These are phyloP conservation scores for Moniliophthora roreri DNA, from an alignment of 1,284 basidiomycete genomes.

Conservation along the genomic window DNA sequence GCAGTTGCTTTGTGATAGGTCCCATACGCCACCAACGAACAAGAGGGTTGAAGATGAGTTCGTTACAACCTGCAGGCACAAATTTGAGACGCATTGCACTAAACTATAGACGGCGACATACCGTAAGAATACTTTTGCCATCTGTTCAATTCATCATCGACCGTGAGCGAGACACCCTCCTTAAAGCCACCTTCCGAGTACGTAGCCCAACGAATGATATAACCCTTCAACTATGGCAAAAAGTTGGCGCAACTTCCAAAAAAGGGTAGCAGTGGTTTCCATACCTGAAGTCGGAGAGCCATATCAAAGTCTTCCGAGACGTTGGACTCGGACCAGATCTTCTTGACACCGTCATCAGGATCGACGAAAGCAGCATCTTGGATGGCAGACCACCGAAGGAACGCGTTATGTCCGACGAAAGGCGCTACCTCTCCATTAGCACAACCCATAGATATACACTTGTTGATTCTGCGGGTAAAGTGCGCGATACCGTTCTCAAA, in stretches of 20 bases:
- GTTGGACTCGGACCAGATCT: slow-evolving; percentile 84
- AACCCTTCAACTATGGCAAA: slow-evolving; percentile 12
- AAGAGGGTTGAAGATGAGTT: slow-evolving; percentile 78
- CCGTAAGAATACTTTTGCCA: slow-evolving; percentile 90
- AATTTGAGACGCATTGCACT: slow-evolving; percentile 9
- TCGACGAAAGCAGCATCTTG: slow-evolving; percentile 80
- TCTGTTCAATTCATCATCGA: slow-evolving; percentile 77
- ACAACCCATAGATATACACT: slow-evolving; percentile 44
- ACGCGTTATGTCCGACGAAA: slow-evolving; percentile 89
- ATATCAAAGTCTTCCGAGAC: slow-evolving; percentile 86
- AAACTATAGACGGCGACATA: slow-evolving; percentile 32
- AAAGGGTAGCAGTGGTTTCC: slow-evolving; percentile 59
- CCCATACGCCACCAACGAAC: slow-evolving; percentile 71
- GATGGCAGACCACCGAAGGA: slow-evolving; percentile 81
- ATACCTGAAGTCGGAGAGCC: slow-evolving; percentile 51
- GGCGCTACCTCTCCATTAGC: slow-evolving; percentile 76
- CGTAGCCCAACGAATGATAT: slow-evolving; percentile 69
- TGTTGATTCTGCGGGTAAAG: slow-evolving; percentile 72
- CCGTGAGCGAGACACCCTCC: slow-evolving; percentile 85
- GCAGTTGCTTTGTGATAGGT: slow-evolving; percentile 77
- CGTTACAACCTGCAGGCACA: slow-evolving; percentile 53
- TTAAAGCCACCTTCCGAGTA: slow-evolving; percentile 80
- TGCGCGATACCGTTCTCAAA: slow-evolving; percentile 84
- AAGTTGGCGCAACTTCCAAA: neutral
- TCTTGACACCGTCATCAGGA: slow-evolving; percentile 58